Percentiles rank a stretch among this genome's conserved stretches.
These are phyloP conservation scores for Coprinopsis marcescibilis DNA, from an alignment of 768 basidiomycete species.

Conservation along the genomic window DNA sequence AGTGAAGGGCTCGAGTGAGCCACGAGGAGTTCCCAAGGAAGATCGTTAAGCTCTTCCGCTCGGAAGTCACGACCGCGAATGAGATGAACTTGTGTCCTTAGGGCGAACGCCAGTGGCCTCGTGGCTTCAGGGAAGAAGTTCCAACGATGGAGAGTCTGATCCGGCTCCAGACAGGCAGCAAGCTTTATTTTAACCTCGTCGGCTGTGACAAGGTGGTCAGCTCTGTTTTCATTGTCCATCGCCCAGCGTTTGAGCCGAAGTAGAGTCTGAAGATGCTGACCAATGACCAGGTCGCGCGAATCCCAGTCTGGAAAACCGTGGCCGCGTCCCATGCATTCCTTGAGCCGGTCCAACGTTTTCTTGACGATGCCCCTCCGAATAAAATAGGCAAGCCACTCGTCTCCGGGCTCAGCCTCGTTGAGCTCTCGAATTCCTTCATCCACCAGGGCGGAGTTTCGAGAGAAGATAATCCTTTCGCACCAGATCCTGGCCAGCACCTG, in stretches of 20 bases:
- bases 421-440: not conserved
- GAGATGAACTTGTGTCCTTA: not conserved
- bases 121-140: not conserved
- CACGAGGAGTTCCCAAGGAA: not conserved
- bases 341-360: not conserved
- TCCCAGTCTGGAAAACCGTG: not conserved
- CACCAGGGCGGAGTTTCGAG: not conserved
- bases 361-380: not conserved
- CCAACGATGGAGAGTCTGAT: not conserved
- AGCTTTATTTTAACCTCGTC: not conserved
- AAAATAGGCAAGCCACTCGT: conserved; percentile 1
- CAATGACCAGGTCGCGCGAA: not conserved
- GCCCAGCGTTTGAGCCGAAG: not conserved
- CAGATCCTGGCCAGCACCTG: not conserved
- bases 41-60: not conserved
- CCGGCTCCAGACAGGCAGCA: not conserved
- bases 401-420: not conserved
- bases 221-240: not conserved
- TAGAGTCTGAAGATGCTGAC: not conserved
- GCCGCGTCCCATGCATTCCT: not conserved
- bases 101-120: not conserved
- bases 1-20: not conserved
- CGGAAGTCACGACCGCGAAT: not conserved
- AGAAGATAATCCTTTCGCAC: not conserved
- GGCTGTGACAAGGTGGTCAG: not conserved